Percentiles rank a stretch among this genome's conserved stretches.
phyloP scores from a whole-genome alignment of 2,329 filamentous ascomycete species.

The Fusarium buharicum region DNA sequence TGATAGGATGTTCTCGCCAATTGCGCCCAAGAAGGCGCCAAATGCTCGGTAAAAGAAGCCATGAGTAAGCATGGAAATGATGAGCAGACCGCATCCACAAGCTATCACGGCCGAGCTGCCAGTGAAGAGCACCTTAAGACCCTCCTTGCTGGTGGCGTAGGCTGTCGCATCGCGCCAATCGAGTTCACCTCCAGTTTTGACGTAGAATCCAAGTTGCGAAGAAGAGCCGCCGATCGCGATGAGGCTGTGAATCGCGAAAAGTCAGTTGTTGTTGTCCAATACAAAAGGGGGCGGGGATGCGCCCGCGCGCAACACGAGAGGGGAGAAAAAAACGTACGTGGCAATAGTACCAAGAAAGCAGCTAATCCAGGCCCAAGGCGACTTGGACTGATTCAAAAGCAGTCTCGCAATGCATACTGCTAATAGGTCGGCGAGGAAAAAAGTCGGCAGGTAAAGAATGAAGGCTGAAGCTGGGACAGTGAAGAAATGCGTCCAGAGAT shows the following conservation, averaged over 20 bases:
- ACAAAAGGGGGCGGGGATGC: neutral
- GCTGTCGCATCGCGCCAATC: constrained; percentile 48
- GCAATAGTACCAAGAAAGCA: constrained; percentile 38
- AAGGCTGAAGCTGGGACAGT: constrained; percentile 45
- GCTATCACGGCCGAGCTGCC: constrained; percentile 45
- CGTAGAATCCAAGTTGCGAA: constrained; percentile 49
- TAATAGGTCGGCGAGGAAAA: constrained; percentile 46
- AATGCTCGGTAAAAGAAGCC: constrained; percentile 40
- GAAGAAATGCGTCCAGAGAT: constrained; percentile 43
- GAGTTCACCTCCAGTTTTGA: constrained; percentile 48
- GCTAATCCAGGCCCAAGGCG: constrained; percentile 34
- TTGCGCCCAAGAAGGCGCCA: constrained; percentile 33
- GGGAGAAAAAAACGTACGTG: constrained; percentile 40
- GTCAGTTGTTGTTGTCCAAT: constrained; percentile 17
- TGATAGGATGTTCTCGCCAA: constrained; percentile 32
- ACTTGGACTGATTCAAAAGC: constrained; percentile 40
- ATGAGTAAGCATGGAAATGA: constrained; percentile 41
- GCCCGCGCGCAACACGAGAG: neutral
- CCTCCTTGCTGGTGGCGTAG: constrained; percentile 47
- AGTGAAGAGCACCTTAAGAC: constrained; percentile 48
- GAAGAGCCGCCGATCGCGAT: constrained; percentile 45
- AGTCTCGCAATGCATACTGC: constrained; percentile 42
- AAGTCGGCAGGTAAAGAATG: constrained; percentile 48
- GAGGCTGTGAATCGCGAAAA: constrained; percentile 30
- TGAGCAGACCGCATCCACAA: constrained; percentile 37